phyloP scores from a whole-genome alignment of 306 rosid genomes.

The Vigna hirtella region DNA sequence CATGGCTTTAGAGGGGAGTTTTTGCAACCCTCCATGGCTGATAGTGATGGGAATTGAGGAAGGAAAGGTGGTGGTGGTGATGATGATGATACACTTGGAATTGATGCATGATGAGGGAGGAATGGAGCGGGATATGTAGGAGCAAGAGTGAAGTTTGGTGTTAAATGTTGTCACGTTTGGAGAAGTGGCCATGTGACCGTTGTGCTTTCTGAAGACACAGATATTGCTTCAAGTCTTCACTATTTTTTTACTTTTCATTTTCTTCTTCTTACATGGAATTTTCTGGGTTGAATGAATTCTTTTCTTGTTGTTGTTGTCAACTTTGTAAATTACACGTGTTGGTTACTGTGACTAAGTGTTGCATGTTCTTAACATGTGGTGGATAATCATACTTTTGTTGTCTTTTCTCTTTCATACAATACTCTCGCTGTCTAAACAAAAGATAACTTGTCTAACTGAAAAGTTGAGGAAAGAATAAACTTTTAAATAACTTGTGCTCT shows the following conservation, averaged over 20 bases:
- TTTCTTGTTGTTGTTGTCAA: not conserved
- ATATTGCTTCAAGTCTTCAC: slow-evolving; percentile 40
- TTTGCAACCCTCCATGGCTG: slow-evolving; percentile 70
- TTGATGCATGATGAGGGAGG: slow-evolving; percentile 45
- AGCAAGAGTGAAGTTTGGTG: slow-evolving; percentile 61
- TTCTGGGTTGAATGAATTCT: not conserved
- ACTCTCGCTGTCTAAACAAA: not conserved
- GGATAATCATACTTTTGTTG: not conserved
- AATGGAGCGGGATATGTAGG: slow-evolving; percentile 85
- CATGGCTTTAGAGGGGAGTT: slow-evolving; percentile 85
- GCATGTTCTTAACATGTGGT: slow-evolving; percentile 6
- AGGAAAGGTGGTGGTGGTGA: slow-evolving; percentile 28
- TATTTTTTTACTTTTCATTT: not conserved
- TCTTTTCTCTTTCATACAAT: not conserved
- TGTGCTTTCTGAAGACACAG: slow-evolving; percentile 41
- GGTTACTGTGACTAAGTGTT: not conserved
- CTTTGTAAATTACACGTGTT: slow-evolving; percentile 25
- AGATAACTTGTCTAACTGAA: slow-evolving; percentile 11
- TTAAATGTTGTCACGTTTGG: slow-evolving; percentile 92
- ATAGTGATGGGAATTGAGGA: slow-evolving; percentile 12
- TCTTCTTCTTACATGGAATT: not conserved
- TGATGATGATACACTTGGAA: slow-evolving; percentile 8
- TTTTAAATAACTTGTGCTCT: not conserved
- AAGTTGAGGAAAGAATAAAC: not conserved
- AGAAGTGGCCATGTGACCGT: slow-evolving; percentile 75